phyloP scores from a whole-genome alignment of 2,329 filamentous ascomycete genomes.

The Penicillium sp. region DNA sequence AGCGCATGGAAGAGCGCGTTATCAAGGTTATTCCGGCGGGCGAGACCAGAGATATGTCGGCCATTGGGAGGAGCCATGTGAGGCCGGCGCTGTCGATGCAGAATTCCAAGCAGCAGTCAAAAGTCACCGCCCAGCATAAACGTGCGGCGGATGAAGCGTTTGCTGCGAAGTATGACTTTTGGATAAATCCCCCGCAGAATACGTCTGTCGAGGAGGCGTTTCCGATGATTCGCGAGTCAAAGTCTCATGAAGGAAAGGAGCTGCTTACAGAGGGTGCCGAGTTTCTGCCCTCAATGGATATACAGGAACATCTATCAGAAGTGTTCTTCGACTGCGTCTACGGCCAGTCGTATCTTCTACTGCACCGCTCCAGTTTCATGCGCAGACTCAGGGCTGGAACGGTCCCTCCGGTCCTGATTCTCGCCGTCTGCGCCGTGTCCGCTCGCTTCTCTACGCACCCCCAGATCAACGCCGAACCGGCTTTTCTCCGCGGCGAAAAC shows the following conservation, averaged over 20 bases:
- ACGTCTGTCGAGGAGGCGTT: constrained; percentile 47
- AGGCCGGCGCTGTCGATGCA: constrained; percentile 68
- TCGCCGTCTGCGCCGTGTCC: constrained; percentile 95
- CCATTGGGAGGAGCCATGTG: constrained; percentile 74
- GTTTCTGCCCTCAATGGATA: constrained; percentile 74
- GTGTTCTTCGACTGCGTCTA: constrained; percentile 96
- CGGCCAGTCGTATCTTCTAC: constrained; percentile 86
- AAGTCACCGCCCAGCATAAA: constrained; percentile 51
- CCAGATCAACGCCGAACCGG: constrained; percentile 68
- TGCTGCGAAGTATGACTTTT: constrained; percentile 72
- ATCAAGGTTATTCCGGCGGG: constrained; percentile 92
- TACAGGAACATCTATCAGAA: constrained; percentile 90
- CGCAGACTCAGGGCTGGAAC: constrained; percentile 69
- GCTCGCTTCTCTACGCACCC: constrained; percentile 91
- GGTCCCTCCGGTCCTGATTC: constrained; percentile 80
- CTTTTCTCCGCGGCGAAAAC: constrained; percentile 82
- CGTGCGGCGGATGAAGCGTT: constrained; percentile 84
- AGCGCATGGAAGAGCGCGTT: constrained; percentile 95
- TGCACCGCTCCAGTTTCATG: constrained; percentile 98
- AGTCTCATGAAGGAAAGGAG: constrained; percentile 69
- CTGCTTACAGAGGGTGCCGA: constrained; percentile 78
- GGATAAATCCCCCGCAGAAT: constrained; percentile 61
- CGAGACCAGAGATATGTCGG: constrained; percentile 64
- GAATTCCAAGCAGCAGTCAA: constrained; percentile 53
- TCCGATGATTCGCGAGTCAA: constrained; percentile 54